Conservation (phyloP, 371 early-diverging fungal species). For the Phascolomyces articulosus region DNA sequence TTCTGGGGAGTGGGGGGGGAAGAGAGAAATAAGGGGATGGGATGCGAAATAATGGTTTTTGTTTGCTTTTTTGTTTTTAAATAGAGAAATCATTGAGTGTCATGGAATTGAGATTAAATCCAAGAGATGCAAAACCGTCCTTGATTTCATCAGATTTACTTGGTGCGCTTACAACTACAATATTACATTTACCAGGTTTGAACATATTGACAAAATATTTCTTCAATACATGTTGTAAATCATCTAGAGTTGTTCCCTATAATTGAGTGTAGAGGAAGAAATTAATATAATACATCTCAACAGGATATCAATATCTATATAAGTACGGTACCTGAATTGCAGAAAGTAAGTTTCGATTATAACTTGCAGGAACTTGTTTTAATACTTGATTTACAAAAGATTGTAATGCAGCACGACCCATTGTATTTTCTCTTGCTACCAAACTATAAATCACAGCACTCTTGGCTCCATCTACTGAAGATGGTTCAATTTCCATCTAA, state of each 20-base stretch:
- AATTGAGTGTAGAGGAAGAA: not conserved
- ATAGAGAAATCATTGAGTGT: slow-evolving; percentile 42
- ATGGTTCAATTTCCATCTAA: slow-evolving; percentile 56
- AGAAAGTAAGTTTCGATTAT: slow-evolving; percentile 54
- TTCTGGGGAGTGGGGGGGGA: too few species aligned
- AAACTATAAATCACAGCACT: slow-evolving; percentile 66
- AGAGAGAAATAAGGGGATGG: not conserved
- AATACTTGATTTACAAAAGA: slow-evolving; percentile 64
- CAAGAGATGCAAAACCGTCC: slow-evolving; percentile 38
- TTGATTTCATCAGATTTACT: slow-evolving; percentile 55
- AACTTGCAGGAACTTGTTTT: slow-evolving; percentile 56
- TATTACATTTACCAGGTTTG: slow-evolving; percentile 52
- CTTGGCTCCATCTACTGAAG: slow-evolving; percentile 67
- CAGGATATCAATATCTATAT: not conserved
- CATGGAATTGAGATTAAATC: slow-evolving; percentile 35
- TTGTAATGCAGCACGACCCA: slow-evolving; percentile 60
- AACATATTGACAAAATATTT: slow-evolving; percentile 61
- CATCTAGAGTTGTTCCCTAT: slow-evolving; percentile 50
- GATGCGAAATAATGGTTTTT: not conserved
- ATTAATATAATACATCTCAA: not conserved
- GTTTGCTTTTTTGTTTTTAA: too few species aligned
- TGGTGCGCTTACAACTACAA: slow-evolving; percentile 59
- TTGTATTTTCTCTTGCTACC: slow-evolving; percentile 60
- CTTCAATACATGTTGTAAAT: slow-evolving; percentile 39
- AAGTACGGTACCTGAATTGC: slow-evolving; percentile 54